phyloP scores from a whole-genome alignment of 306 rosid species.

The Lathyrus sativus region DNA sequence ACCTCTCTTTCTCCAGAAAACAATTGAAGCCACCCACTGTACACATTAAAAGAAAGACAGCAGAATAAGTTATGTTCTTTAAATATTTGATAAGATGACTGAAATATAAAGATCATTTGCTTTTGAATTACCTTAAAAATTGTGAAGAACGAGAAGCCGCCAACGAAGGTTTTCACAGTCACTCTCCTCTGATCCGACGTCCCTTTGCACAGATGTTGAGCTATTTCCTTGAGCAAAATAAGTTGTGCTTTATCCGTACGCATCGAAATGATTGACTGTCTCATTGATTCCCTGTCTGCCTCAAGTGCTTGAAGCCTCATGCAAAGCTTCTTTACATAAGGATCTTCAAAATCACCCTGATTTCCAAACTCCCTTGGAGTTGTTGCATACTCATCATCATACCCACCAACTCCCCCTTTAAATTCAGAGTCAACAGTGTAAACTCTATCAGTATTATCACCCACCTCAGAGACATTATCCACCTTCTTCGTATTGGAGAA shows the following conservation, averaged over 20 bases:
- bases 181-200: conserved; percentile 61
- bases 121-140: conserved; percentile 64
- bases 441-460: conserved; percentile 80
- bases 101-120: neutral
- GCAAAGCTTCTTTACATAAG: conserved; percentile 78
- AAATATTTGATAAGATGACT: conserved; percentile 24
- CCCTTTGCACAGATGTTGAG: conserved; percentile 86
- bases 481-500: conserved; percentile 52
- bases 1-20: conserved; percentile 76
- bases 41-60: conserved; percentile 35
- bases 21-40: conserved; percentile 75
- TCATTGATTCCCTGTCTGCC: conserved; percentile 99
- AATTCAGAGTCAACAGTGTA: conserved; percentile 82
- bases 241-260: conserved; percentile 90
- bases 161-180: conserved; percentile 41
- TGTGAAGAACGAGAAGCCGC: conserved; percentile 55
- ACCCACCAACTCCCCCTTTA: conserved; percentile 54
- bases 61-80: conserved; percentile 23
- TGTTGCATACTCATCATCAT: conserved; percentile 50
- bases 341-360: conserved; percentile 61
- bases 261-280: conserved; percentile 88
- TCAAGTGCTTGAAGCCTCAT: conserved; percentile 95
- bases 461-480: conserved; percentile 73
- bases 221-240: conserved; percentile 89
- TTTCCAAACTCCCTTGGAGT: conserved; percentile 57